phyloP scores from a whole-genome alignment of 2,329 filamentous ascomycete species.

The Penicillium sp. region DNA sequence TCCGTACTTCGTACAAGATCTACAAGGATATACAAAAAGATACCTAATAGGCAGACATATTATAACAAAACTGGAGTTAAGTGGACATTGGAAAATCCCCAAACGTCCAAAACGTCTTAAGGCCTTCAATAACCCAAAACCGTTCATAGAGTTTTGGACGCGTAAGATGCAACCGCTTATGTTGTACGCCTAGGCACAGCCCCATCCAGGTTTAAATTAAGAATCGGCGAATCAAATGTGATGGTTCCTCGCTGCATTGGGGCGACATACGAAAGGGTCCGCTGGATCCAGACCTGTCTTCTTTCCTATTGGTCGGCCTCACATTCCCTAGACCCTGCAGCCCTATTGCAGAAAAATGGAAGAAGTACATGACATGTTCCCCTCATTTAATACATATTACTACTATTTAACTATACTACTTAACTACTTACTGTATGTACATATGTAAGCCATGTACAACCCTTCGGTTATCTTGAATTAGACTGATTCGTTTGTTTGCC shows the following conservation, averaged over 20 bases:
- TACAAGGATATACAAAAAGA: neutral
- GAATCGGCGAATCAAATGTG: neutral
- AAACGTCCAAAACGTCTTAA: neutral
- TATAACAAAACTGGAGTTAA: neutral
- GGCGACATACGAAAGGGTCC: neutral
- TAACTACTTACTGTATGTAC: neutral
- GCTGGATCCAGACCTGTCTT: neutral
- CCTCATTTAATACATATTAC: neutral
- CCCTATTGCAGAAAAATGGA: neutral
- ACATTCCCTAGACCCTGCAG: constrained; percentile 2
- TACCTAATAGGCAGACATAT: neutral
- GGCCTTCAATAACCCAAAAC: neutral
- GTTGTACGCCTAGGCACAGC: neutral
- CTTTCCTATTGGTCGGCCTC: neutral
- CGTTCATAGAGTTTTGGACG: neutral
- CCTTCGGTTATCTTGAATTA: too few species aligned
- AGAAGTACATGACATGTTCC: neutral
- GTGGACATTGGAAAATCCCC: neutral
- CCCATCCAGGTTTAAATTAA: constrained; percentile 4
- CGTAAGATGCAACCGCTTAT: neutral
- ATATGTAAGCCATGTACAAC: neutral
- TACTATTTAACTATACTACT: too few species aligned
- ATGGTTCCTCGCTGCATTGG: neutral
- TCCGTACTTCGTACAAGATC: neutral
- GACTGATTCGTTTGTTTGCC: neutral